Base-by-base conservation (phyloP, 1,139 yeast genomes). In the Candida sp. region DNA sequence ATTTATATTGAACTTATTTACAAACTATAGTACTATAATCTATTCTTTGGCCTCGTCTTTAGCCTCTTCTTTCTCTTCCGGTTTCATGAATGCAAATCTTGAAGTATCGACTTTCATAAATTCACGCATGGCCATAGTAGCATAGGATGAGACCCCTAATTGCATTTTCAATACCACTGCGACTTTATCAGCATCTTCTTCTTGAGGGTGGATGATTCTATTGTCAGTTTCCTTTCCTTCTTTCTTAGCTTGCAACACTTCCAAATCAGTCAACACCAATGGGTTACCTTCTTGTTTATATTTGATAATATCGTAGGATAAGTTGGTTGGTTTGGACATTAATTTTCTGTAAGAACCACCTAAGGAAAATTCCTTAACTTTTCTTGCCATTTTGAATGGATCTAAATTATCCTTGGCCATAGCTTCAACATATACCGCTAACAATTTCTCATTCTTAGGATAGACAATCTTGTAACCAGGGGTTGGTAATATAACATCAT, bases 51-150 rank as follows among this genome's bases (percentile, higher is more conserved):
- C n/a, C 11, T 30, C 19, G 33, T 30, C 33, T 30, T 30, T n/a
- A n/a, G n/a, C n/a, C n/a, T n/a, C n/a, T n/a, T n/a, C n/a, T n/a
- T n/a, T n/a, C n/a, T n/a, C n/a, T n/a, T n/a, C n/a, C n/a, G n/a
- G 34, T 11, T 37, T 37, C 19, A 37, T 25, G 34, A 37, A 37
- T 35, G 72, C 58, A 43, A 68, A 62, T 38, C 90, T 79, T 35
- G 89, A 77, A 3, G 95, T 86, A 49, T 88, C 96, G 22, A 82
- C 72, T 61, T 85, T 86, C 95, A 88, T 86, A 44, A 86, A 80
- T 60, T 93, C 99, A 56, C 99, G 77, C 44, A 95, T 69, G 0
- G 97, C 96, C 99, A 95, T 95, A 0, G 99, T 95, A 2, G 99
- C 99, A 63, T 95, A 95, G 5, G 95, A 84, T 39, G 97, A 86